Evolutionary conservation across 2,329 filamentous ascomycete genomes (phyloP), one percentile per base, ranked within the genome.

Genomic region (Cladobotryum protrusum): DNA sequence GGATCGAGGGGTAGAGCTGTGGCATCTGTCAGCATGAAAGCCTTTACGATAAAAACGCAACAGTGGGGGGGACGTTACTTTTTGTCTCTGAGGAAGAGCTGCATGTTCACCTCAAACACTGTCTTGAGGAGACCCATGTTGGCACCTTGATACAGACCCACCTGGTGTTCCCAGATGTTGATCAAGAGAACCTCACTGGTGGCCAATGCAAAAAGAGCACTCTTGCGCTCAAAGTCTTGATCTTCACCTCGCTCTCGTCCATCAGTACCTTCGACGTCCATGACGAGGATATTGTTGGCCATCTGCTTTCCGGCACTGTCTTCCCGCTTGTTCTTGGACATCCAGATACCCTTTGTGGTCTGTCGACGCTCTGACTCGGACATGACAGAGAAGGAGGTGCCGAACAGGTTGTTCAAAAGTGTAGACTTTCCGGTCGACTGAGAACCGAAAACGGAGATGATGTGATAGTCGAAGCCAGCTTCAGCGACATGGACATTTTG

Each of bases 111-210:
- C 73, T 99, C 93, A 61, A 99, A 99, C 4, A 99, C 93, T 0
- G 95, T 99, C 79, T 99, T 99, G 62, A 99, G 76, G 61, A 99
- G 72, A 8, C 93, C 93, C 93, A 99, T 99, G 69, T 99, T 99
- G 61, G 93, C 93, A 50, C 93, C 93, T 72, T 99, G 92, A 67
- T 99, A 99, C 67, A 99, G 70, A 43, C 93, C 93, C 54, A 99
- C 93, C 71, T 99, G 93, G 69, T 96, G 92, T 71, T 99, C 93
- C 93, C 93, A 99, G 58, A 99, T 95, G 67, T 99, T 99, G 69
- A 99, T 87, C 64, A 99, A 95, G 60, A 99, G 78, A 47, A 99
- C 92, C 73, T 99, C 93, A 67, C 92, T 97, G 15, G 93, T 99
- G 45, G 93, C 93, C 62, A 99, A 79, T 46, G 93, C 93, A 71